Conservation (phyloP, 2,329 filamentous ascomycete genomes). For the Nemania sp. region DNA sequence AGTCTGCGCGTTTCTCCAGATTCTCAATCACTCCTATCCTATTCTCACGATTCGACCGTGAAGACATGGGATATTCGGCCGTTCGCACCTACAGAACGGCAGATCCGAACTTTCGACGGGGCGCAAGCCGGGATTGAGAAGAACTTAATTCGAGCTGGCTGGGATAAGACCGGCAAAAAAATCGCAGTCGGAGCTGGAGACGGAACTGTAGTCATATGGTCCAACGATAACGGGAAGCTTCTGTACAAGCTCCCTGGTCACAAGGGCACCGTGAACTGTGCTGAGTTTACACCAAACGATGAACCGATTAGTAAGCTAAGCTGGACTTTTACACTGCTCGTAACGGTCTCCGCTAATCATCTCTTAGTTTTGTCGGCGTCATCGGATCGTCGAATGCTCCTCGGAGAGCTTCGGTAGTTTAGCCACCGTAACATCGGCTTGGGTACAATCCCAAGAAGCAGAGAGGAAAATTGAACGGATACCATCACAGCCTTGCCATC, state of each 20-base stretch:
- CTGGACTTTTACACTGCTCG: neutral
- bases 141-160: conserved; percentile 87
- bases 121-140: conserved; percentile 85
- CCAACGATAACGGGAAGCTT: conserved; percentile 82
- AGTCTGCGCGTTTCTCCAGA: conserved; percentile 92
- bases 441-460: neutral
- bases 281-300: conserved; percentile 81
- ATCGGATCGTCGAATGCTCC: conserved; percentile 82
- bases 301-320: conserved; percentile 81
- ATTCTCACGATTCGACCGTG: conserved; percentile 91
- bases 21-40: conserved; percentile 85
- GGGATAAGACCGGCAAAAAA: conserved; percentile 83
- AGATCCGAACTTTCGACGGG: conserved; percentile 89
- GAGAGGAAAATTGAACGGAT: neutral
- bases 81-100: conserved; percentile 85
- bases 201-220: conserved; percentile 90
- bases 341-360: conserved; percentile 5
- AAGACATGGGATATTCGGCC: conserved; percentile 95
- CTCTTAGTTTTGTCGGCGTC: conserved; percentile 79
- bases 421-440: neutral
- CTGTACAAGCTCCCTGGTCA: conserved; percentile 95
- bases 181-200: conserved; percentile 90
- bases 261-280: conserved; percentile 92
- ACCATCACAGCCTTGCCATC: neutral
- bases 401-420: conserved; percentile 75